phyloP scores from a whole-genome alignment of 345 rosid species.

The Populus alba region DNA sequence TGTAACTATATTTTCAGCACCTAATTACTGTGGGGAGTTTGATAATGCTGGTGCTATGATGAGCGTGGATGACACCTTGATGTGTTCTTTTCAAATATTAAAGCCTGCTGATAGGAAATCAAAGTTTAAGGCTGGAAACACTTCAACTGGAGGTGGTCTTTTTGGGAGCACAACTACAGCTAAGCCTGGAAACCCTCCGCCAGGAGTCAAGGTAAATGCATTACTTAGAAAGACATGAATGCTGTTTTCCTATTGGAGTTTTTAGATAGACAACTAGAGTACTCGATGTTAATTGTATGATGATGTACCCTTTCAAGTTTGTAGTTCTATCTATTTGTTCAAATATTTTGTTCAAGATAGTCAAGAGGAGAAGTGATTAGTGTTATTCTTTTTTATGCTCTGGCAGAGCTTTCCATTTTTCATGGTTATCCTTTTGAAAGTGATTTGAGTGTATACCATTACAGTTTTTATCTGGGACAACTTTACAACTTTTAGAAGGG shows the following conservation, averaged over 20 bases:
- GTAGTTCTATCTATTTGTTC: neutral
- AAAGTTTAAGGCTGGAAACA: constrained; percentile 33
- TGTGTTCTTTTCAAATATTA: constrained; percentile 82
- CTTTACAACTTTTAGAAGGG: neutral
- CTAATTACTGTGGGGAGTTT: constrained; percentile 81
- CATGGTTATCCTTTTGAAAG: neutral
- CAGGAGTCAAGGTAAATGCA: constrained; percentile 52
- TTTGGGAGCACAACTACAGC: constrained; percentile 50
- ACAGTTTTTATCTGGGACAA: neutral
- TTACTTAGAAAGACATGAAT: neutral
- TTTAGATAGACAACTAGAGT: neutral
- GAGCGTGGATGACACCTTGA: constrained; percentile 70
- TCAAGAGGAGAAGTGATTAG: neutral
- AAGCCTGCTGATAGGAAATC: constrained; percentile 54
- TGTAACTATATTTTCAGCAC: constrained; percentile 82
- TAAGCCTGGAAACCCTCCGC: constrained; percentile 45
- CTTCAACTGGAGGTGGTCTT: constrained; percentile 38
- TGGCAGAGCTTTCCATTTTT: neutral
- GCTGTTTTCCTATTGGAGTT: neutral
- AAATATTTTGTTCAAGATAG: neutral
- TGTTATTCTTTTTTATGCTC: neutral
- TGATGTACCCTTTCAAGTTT: neutral
- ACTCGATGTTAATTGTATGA: neutral
- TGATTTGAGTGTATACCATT: neutral
- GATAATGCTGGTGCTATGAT: constrained; percentile 93